Evolutionary conservation across 371 early-diverging fungal genomes (phyloP), one percentile per base, ranked within the genome.

Genomic region (Mortierella sp.): DNA sequence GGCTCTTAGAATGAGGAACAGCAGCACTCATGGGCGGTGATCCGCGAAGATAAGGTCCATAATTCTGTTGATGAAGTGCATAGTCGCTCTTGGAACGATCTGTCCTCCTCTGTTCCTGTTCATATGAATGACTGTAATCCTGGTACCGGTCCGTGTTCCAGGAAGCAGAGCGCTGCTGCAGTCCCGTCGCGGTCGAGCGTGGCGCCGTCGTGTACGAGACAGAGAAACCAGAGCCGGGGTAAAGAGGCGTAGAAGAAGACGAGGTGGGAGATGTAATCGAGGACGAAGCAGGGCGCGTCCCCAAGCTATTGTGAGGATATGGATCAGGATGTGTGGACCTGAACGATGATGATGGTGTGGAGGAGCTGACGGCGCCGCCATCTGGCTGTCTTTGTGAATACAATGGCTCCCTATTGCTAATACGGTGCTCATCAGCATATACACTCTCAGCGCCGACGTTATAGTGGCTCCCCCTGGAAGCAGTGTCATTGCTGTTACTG

Each of bases 21-120:
- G 64, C 49, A 14, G 59, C 11, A 50, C 41, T 51, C 31, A 60
- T 21, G 14, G 61, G 66, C 9, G 76, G 69, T 0, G 76, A 63
- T 14, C 59, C 51, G 7, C 59, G 47, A 26, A 59, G 21, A 28
- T 60, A 75, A 6, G 76, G 64, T 2, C 76, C 69, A 44, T 75
- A 75, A 56, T 75, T 75, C 23, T 75, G 76, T 24, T 75, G 76
- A 19, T 75, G 76, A 19, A 75, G 69, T 17, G 69, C 76, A 28
- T 51, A 66, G 27, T 67, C 67, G 37, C 66, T 72, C 47, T 58
- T 72, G 8, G 73, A 56, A 6, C 61, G 63, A 8, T 72, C 63
- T 2, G 44, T 58, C 21, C 63, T 46, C 26, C 51, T 34, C 15
- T 31, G 64, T 9, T 61, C 49, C 21, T 56, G 61, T 27, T 61